Base-by-base conservation (phyloP, 352 stramenopile species). In the Paralagenidium karlingii region DNA sequence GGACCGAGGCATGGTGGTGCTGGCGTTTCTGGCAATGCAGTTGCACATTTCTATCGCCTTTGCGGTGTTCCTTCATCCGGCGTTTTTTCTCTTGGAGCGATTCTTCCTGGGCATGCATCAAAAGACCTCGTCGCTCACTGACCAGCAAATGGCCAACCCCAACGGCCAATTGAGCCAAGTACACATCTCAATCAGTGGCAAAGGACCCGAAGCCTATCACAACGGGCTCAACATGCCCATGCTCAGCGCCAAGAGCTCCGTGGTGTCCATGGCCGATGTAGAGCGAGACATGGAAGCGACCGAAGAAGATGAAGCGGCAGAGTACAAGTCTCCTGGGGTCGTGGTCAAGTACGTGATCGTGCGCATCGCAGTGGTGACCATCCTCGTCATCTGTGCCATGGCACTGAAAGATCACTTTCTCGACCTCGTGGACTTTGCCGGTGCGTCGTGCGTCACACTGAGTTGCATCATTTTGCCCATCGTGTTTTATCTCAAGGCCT, bases 381-480 rank as follows among this genome's bases (percentile, higher is more conserved):
- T 63, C 8, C 39, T 69, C 3, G 60, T 66, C 2, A 47, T 69
- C 18, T 40, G 47, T 12, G 57, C 60, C 2, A 44, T 76, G 15
- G 8, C 68, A 1, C 34, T 76, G 16, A 56, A 67, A 38, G 55
- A 76, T 51, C 49, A 66, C 16, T 73, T 76, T 22, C 33, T 43
- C 12, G 63, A 68, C 28, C 41, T 69, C 29, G 42, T 45, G 0
- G 60, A 69, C 40, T 76, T 76, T 22, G 50, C 42, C 5, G 60
- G 60, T 4, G 44, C 63, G 0, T 71, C 63, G 24, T 63, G 55
- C 29, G 65, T 69, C 28, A 67, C 54, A 11, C 29, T 65, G 21
- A 65, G 58, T 38, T 69, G 49, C n/a, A 76, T 76, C 40, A 24
- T 76, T 9, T 16, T 76, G 12, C 59, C 59, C 2, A 64, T 64